Evolutionary conservation across 164 flowering plant genomes (phyloP).

Genomic region (Malania oleifera): DNA sequence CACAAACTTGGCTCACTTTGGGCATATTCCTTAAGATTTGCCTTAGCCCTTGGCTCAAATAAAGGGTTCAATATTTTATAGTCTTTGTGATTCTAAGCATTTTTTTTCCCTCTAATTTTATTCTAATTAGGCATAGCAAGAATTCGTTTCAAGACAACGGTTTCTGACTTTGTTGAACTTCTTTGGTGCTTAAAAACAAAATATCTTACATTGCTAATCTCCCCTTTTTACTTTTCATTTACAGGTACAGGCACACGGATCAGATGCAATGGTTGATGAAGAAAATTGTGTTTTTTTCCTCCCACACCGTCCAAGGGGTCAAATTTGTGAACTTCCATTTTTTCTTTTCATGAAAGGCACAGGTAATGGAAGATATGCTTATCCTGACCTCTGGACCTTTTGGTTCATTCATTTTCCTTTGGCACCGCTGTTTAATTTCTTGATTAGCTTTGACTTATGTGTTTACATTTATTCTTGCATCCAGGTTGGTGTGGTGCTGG

Average conservation of each 20-base stretch:
- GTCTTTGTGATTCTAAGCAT: no score
- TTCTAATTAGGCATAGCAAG: no score
- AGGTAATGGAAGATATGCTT: constrained; percentile 36
- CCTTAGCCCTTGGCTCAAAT: no score
- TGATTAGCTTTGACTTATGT: not conserved
- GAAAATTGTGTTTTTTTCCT: constrained; percentile 93
- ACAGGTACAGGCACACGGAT: constrained; percentile 96
- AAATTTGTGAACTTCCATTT: constrained; percentile 64
- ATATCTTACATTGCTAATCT: not conserved
- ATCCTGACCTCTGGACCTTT: not conserved
- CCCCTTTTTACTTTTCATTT: not conserved
- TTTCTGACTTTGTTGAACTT: not conserved
- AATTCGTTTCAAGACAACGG: no score
- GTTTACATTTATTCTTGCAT: not conserved
- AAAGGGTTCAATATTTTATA: no score
- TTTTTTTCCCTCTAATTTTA: no score
- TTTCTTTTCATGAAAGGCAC: constrained; percentile 98
- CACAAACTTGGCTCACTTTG: no score
- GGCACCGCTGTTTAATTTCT: not conserved
- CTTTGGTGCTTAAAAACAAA: not conserved
- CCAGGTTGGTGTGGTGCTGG: constrained; percentile 98
- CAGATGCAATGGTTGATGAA: constrained; percentile 97
- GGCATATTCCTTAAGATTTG: no score
- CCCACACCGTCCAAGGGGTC: constrained; percentile 82
- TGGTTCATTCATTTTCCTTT: not conserved